Evolutionary conservation across 73 alveolate species (phyloP).

Genomic region (Paramecium sexaurelia): DNA sequence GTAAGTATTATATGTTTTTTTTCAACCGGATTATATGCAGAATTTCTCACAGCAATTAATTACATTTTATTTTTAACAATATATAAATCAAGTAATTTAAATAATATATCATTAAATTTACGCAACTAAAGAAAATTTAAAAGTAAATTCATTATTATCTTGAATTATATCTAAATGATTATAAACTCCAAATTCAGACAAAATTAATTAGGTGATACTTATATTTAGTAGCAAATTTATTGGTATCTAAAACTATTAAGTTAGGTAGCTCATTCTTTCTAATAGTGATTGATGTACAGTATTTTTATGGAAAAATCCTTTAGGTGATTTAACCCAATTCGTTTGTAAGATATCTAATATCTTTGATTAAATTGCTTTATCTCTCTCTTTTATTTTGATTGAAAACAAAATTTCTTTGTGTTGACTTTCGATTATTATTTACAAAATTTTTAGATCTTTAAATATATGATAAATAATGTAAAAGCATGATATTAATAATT

Average conservation of each 20-base stretch:
- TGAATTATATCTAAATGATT: background rate
- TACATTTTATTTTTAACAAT: constrained; percentile 28
- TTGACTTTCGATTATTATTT: background rate
- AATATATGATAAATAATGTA: background rate
- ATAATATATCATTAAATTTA: background rate
- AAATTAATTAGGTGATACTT: background rate
- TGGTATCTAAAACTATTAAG: background rate
- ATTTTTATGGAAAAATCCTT: background rate
- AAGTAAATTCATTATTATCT: background rate
- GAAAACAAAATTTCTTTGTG: background rate
- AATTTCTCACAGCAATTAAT: constrained; percentile 57
- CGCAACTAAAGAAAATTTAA: background rate
- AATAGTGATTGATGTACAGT: background rate
- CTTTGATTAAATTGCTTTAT: background rate
- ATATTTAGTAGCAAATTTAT: background rate
- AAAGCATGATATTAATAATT: background rate
- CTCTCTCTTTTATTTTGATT: background rate
- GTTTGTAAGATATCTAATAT: background rate
- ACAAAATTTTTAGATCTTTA: background rate
- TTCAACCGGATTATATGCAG: constrained; percentile 53
- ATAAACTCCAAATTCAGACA: constrained; percentile 3
- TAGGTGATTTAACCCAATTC: background rate
- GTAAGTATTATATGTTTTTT: constrained; percentile 42
- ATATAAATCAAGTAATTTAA: background rate
- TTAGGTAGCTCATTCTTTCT: background rate